These are phyloP conservation scores for Suhomyces terraborum DNA, from an alignment of 1,139 yeast species.

Conservation along the genomic window DNA sequence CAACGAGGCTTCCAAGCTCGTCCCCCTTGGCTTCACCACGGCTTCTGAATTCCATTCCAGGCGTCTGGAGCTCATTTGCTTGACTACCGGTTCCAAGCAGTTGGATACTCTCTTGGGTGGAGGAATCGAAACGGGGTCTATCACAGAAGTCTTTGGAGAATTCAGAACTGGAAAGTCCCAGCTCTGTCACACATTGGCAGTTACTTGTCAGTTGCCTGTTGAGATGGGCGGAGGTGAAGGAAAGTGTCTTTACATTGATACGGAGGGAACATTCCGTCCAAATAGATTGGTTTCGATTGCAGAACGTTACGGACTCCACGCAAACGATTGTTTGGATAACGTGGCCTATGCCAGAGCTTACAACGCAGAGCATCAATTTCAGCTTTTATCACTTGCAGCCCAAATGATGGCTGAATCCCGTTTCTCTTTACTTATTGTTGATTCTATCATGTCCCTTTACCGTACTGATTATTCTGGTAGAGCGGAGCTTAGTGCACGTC, in stretches of 20 bases:
- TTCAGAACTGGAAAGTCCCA: constrained; percentile 98
- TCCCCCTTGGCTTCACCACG: constrained; percentile 96
- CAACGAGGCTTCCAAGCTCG: constrained; percentile 80
- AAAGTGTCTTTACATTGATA: constrained; percentile 91
- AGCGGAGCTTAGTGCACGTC: constrained; percentile 95
- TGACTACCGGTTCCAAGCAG: constrained; percentile 94
- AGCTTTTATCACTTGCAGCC: constrained; percentile 85
- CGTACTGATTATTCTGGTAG: constrained; percentile 95
- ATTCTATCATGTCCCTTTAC: constrained; percentile 93
- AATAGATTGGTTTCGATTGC: constrained; percentile 88
- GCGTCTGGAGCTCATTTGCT: constrained; percentile 84
- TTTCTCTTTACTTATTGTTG: constrained; percentile 79
- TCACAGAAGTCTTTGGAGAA: constrained; percentile 96
- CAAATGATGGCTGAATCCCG: constrained; percentile 96
- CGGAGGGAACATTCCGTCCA: constrained; percentile 97
- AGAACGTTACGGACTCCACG: constrained; percentile 86
- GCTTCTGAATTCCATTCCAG: constrained; percentile 93
- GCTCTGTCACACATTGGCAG: constrained; percentile 93
- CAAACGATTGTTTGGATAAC: constrained; percentile 93
- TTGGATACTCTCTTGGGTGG: constrained; percentile 93
- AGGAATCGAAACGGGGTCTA: constrained; percentile 95
- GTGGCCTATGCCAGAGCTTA: constrained; percentile 98
- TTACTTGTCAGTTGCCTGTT: constrained; percentile 93
- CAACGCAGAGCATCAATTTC: constrained; percentile 94
- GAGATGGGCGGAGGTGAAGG: constrained; percentile 99